These are phyloP conservation scores for Verticillium tricorpus DNA, from an alignment of 2,329 filamentous ascomycete species.

Conservation along the genomic window DNA sequence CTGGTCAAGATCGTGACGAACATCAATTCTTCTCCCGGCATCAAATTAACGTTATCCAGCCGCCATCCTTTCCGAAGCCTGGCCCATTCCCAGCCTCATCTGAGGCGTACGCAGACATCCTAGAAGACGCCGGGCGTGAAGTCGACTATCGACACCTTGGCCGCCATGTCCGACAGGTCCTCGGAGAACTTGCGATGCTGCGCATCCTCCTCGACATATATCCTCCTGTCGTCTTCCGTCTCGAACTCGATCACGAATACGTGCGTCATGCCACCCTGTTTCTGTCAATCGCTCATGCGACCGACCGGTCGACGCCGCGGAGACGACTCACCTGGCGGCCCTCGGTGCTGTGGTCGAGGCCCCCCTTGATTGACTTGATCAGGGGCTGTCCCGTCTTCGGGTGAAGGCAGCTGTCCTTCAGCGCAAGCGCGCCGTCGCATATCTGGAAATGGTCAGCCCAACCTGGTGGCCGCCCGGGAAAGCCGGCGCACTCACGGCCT, in stretches of 20 bases:
- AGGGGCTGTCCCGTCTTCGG: constrained; percentile 55
- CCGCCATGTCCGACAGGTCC: constrained; percentile 39
- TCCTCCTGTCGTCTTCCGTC: constrained; percentile 58
- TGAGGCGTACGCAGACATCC: neutral
- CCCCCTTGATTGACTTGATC: constrained; percentile 53
- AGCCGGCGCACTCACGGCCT: constrained; percentile 41
- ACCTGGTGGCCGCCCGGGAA: neutral
- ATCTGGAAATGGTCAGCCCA: constrained; percentile 16
- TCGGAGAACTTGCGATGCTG: constrained; percentile 16
- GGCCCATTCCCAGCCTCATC: too few species aligned
- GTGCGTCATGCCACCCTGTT: constrained; percentile 60
- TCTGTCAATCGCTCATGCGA: neutral
- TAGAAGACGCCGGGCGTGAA: constrained; percentile 45
- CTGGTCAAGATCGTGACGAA: too few species aligned
- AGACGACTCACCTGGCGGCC: constrained; percentile 45
- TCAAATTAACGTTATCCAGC: neutral
- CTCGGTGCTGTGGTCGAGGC: constrained; percentile 58
- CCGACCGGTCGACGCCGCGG: neutral
- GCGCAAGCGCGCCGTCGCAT: constrained; percentile 32
- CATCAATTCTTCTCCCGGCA: too few species aligned
- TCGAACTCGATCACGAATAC: constrained; percentile 66
- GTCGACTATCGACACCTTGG: constrained; percentile 55
- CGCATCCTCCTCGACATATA: constrained; percentile 40
- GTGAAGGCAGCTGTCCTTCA: constrained; percentile 58
- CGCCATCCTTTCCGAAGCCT: neutral